Evolutionary conservation across 495 filamentous ascomycete genomes (phyloP).

Genomic region (Penicillium chermesinum): DNA sequence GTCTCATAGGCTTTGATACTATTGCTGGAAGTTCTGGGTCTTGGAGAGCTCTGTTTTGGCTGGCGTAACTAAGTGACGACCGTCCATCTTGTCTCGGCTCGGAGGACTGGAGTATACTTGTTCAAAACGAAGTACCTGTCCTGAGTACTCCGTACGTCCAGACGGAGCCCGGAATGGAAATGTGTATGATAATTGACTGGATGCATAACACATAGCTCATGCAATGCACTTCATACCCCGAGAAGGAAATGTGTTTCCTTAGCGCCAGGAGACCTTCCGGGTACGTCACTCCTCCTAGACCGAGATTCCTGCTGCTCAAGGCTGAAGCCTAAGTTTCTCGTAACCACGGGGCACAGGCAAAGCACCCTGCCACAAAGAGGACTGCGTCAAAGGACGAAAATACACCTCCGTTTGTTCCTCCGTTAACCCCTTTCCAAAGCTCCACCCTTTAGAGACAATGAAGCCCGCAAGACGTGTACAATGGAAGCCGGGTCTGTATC

Average conservation of each 20-base stretch:
- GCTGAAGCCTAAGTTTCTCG: slow-evolving; percentile 1
- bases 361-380: too few relatives aligned
- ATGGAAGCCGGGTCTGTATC: neutral
- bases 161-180: neutral
- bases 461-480: neutral
- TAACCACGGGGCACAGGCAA: slow-evolving; percentile 1
- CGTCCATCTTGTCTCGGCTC: too few relatives aligned
- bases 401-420: neutral
- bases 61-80: too few relatives aligned
- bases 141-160: neutral
- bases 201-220: neutral
- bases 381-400: neutral
- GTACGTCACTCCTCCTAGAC: slow-evolving; percentile 7
- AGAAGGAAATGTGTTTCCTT: neutral
- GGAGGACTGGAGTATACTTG: too few relatives aligned
- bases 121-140: too few relatives aligned
- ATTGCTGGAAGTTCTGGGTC: neutral
- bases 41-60: too few relatives aligned
- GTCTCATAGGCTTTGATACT: neutral
- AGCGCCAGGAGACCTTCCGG: neutral
- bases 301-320: slow-evolving; percentile 3
- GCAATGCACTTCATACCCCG: neutral
- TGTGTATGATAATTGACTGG: neutral
- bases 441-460: neutral
- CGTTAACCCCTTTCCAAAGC: neutral